Evolutionary conservation across 2,329 filamentous ascomycete genomes (phyloP).

Genomic region (Teratosphaeria viscida): DNA sequence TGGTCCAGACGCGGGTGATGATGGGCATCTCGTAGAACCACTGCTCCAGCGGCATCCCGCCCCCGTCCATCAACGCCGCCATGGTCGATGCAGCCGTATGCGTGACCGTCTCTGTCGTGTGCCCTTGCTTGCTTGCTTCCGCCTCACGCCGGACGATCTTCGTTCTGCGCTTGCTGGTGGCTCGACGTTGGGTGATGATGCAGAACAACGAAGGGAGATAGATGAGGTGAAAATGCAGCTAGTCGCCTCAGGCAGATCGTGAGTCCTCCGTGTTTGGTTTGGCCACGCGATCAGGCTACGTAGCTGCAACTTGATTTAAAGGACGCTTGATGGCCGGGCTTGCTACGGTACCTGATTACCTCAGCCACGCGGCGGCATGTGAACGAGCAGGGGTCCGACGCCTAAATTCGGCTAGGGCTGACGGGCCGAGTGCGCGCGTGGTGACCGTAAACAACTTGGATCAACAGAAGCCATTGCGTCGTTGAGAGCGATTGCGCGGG

Average conservation of each 20-base stretch:
- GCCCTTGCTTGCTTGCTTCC: neutral
- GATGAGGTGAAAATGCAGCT: neutral
- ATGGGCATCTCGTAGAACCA: slow-evolving; percentile 99
- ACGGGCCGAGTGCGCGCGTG: slow-evolving; percentile 1
- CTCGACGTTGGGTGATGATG: neutral
- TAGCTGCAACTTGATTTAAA: neutral
- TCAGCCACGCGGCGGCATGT: neutral
- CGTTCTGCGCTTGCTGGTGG: neutral
- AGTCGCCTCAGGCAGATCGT: neutral
- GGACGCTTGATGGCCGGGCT: neutral
- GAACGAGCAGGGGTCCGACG: neutral
- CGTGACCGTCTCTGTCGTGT: slow-evolving; percentile 3
- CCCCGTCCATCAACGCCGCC: slow-evolving; percentile 35
- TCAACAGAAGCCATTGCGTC: neutral
- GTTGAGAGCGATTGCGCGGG: neutral
- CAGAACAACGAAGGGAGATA: neutral
- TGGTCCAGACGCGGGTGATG: slow-evolving; percentile 94
- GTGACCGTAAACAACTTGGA: neutral
- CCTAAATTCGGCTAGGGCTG: neutral
- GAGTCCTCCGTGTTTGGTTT: neutral
- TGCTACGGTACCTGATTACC: neutral
- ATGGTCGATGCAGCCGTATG: slow-evolving; percentile 19
- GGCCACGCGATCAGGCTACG: neutral
- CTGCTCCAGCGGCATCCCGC: slow-evolving; percentile 67
- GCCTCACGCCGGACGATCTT: neutral